Percentiles rank a stretch among this genome's conserved stretches.
Conservation (phyloP, 2,329 filamentous ascomycete species). For the Fusarium neocosmosporiellum region DNA sequence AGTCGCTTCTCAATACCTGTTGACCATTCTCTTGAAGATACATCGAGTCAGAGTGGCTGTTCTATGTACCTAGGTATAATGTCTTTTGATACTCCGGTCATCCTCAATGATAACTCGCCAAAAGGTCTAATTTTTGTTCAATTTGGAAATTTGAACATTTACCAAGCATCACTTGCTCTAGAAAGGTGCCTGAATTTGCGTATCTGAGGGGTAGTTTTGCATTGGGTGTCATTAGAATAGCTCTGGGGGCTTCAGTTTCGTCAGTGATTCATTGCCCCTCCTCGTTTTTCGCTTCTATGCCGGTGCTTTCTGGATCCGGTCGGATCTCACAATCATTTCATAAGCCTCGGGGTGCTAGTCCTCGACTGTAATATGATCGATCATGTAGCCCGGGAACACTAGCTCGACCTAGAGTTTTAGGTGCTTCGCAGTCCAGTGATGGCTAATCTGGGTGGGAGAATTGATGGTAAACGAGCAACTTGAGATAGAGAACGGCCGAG, state of each 20-base stretch:
- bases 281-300: not conserved
- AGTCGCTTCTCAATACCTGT: not conserved
- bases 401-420: not conserved
- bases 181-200: not conserved
- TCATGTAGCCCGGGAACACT: not conserved
- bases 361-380: not conserved
- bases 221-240: not conserved
- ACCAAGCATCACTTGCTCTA: fast-evolving
- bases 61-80: not conserved
- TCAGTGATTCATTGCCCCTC: not conserved
- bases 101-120: not conserved
- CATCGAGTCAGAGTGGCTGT: not conserved
- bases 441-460: not conserved
- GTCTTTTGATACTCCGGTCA: not conserved
- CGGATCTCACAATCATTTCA: not conserved
- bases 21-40: not conserved
- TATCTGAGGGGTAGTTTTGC: not conserved
- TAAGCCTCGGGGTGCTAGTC: not conserved
- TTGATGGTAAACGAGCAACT: not conserved
- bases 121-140: not conserved
- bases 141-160: not conserved
- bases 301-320: not conserved
- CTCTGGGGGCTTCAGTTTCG: not conserved
- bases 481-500: not conserved
- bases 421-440: not conserved